Evolutionary conservation across 2,329 filamentous ascomycete genomes (phyloP).

Genomic region (Sporothrix inflata): DNA sequence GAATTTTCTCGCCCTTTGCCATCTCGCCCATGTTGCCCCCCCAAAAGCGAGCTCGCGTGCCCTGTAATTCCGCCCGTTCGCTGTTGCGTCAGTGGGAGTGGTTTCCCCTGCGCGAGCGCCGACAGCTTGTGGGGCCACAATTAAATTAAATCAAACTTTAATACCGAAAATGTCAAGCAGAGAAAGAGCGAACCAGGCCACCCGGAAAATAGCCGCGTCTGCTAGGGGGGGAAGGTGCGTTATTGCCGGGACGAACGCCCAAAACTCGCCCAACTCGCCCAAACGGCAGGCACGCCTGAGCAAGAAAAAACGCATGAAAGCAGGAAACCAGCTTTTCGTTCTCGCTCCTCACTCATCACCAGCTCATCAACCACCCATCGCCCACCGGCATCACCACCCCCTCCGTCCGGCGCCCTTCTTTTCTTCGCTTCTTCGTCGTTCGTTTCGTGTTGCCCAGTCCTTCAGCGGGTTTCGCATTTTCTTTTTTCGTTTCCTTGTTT

Average conservation of each 20-base stretch:
- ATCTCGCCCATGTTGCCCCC: not conserved
- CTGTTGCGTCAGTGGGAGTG: constrained; percentile 13
- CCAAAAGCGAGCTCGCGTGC: constrained; percentile 1
- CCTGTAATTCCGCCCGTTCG: not conserved
- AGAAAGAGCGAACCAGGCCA: constrained; percentile 13
- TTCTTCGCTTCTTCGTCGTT: constrained; percentile 21
- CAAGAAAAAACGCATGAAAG: constrained; percentile 21
- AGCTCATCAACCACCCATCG: not conserved
- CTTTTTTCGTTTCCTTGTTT: not conserved
- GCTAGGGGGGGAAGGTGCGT: constrained; percentile 10
- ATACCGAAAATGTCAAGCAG: constrained; percentile 11
- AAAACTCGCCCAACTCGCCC: constrained; percentile 14
- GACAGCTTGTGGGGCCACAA: not conserved
- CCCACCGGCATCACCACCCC: constrained; percentile 7
- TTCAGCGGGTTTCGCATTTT: not conserved
- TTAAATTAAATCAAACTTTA: constrained; percentile 25
- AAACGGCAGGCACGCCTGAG: constrained; percentile 24
- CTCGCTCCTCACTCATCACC: constrained; percentile 19
- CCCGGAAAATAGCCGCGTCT: constrained; percentile 35
- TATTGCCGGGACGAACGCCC: constrained; percentile 19
- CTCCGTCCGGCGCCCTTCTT: not conserved
- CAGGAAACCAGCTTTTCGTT: constrained; percentile 13
- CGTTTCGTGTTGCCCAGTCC: not conserved
- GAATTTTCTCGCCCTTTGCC: constrained; percentile 20
- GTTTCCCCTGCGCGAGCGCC: not conserved